Evolutionary conservation across 352 stramenopile genomes (phyloP).

Genomic region (Globisporangium solare): DNA sequence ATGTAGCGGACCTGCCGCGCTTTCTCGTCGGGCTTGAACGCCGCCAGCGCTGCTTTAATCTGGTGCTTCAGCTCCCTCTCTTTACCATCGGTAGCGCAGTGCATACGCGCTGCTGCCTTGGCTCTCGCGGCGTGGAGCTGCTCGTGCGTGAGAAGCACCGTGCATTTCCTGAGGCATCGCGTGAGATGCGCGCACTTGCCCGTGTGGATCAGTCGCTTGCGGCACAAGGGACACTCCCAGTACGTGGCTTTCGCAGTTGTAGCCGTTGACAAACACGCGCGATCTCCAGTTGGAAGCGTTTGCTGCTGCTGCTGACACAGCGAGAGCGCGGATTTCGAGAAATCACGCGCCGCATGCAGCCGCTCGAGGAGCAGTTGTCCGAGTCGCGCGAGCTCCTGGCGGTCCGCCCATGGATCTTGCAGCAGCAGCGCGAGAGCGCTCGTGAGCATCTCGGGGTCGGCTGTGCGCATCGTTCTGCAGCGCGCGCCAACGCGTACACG

Average conservation of each 20-base stretch:
- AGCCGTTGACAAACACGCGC: not conserved
- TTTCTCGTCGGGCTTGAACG: slow-evolving; percentile 3
- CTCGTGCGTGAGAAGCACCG: slow-evolving; percentile 7
- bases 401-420: slow-evolving; percentile 6
- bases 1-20: slow-evolving; percentile 11
- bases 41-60: not conserved
- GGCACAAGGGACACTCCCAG: slow-evolving; percentile 13
- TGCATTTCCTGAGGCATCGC: slow-evolving; percentile 12
- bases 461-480: slow-evolving; percentile 10
- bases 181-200: slow-evolving; percentile 9
- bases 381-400: not conserved
- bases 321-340: slow-evolving; percentile 8
- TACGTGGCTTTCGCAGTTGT: not conserved
- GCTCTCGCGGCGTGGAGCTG: slow-evolving; percentile 4
- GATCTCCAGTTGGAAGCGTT: not conserved
- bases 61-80: slow-evolving; percentile 9
- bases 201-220: slow-evolving; percentile 6
- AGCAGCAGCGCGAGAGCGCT: slow-evolving; percentile 9
- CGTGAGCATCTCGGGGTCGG: slow-evolving; percentile 10
- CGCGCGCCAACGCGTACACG: slow-evolving; percentile 13
- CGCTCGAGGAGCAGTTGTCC: slow-evolving; percentile 7
- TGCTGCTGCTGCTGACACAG: slow-evolving; percentile 1
- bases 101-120: not conserved
- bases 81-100: not conserved
- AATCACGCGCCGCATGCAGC: slow-evolving; percentile 6